Evolutionary conservation across 495 filamentous ascomycete genomes (phyloP), one percentile per base, ranked within the genome.

Genomic region (Annulohypoxylon moriforme): DNA sequence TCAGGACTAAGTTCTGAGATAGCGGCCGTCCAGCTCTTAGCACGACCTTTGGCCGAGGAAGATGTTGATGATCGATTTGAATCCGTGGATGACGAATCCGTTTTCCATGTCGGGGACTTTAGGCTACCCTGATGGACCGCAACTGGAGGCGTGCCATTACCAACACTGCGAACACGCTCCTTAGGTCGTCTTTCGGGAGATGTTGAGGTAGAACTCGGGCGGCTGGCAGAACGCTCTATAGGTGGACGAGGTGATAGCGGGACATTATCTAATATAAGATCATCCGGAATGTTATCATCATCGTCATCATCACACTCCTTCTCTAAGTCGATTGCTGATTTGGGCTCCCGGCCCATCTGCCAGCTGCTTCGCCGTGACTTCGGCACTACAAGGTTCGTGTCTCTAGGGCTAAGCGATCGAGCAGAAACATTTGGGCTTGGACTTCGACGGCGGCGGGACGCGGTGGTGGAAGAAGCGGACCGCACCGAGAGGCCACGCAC

Each of bases 281-380:
- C 96, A 60, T 96, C 93, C 4, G 96, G 96, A 22, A 99, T 88
- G 59, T 98, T 94, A 64, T 87, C 86, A n/a, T 83, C 86, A 46
- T 97, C 95, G 65, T 97, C 96, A 10, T 89, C 90, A 64, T 97
- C 93, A 27, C 91, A 97, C 77, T 98, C 95, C 42, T 89, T 87
- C 76, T 98, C 96, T 34, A 95, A 76, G 60, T 97, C 91, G 64
- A 92, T 86, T 4, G 89, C 80, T 3, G 92, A 87, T 80, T 98
- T 98, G 58, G 92, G 85, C 47, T 88, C 86, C 22, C 78, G 72
- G 50, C 67, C 79, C 2, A 89, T 86, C 76, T 97, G 92, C 93
- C 93, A 97, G 58, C 89, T 91, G 29, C 84, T 82, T 70, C 88
- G 84, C 36, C 87, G 80, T 44, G 83, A 75, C 66, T 81, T 85